A percentile compares a stretch with the other conserved stretches of the same genome.
phyloP scores from a whole-genome alignment of 2,329 filamentous ascomycete species.

The Pseudocercospora fuligena region DNA sequence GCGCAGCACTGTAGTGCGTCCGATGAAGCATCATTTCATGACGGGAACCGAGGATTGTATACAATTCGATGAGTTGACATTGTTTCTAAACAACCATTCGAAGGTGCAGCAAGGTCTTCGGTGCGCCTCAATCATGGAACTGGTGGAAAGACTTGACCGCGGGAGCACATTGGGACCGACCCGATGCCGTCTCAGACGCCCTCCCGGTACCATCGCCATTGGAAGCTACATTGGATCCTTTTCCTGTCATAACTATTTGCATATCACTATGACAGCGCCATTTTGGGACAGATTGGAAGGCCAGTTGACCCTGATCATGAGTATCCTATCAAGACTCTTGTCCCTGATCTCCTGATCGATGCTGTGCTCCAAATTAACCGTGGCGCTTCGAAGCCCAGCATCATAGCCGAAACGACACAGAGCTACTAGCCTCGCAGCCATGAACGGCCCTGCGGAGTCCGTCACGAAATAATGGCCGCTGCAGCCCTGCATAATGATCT shows the following conservation, averaged over 20 bases:
- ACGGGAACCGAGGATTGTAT: neutral
- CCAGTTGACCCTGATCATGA: neutral
- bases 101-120: neutral
- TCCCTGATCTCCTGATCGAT: neutral
- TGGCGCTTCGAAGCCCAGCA: no score
- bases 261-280: neutral
- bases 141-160: neutral
- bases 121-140: neutral
- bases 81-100: neutral
- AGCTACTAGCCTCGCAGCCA: neutral
- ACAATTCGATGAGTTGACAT: neutral
- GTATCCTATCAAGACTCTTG: neutral
- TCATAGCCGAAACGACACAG: no score
- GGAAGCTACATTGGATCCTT: neutral
- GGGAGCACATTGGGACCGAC: conserved; percentile 5
- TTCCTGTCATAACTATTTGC: neutral
- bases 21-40: neutral
- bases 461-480: neutral
- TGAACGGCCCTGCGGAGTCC: neutral
- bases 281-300: neutral
- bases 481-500: neutral
- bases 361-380: neutral
- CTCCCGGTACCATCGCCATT: neutral
- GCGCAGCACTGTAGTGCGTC: neutral
- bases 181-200: neutral